A percentile compares a stretch with the other conserved stretches of the same genome.
Conservation (phyloP, 345 rosid genomes). For the Linum usitatissimum region DNA sequence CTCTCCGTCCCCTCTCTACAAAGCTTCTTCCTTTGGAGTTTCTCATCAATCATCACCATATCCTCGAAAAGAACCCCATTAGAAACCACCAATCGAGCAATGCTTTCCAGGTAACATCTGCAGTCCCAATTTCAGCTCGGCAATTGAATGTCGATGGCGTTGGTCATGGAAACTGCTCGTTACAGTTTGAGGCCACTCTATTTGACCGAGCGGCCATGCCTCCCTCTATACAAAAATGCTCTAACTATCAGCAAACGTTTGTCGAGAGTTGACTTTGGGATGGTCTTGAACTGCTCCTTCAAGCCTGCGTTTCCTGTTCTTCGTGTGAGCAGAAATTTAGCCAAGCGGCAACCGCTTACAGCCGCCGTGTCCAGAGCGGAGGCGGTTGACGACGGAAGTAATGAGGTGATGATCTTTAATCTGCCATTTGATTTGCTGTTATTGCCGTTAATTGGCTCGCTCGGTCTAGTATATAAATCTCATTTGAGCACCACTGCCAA, state of each 20-base stretch:
- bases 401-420: constrained; percentile 27
- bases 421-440: background rate
- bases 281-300: constrained; percentile 25
- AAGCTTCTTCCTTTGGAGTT: too few relatives aligned
- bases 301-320: constrained; percentile 15
- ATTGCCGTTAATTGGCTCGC: background rate
- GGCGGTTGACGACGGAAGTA: constrained; percentile 32
- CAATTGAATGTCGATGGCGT: constrained; percentile 25
- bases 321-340: constrained; percentile 14
- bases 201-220: constrained; percentile 35
- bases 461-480: background rate
- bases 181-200: constrained; percentile 31
- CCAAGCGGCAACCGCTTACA: constrained; percentile 28
- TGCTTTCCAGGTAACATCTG: background rate
- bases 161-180: constrained; percentile 26
- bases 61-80: too few relatives aligned
- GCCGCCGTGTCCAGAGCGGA: constrained; percentile 40
- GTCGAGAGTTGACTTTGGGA: constrained; percentile 17
- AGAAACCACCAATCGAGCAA: background rate
- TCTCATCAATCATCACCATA: too few relatives aligned
- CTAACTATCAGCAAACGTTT: constrained; percentile 21
- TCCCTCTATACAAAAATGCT: constrained; percentile 25
- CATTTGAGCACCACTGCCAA: background rate
- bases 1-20: too few relatives aligned
- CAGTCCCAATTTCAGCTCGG: background rate